These are phyloP conservation scores for Corchorus capsularis DNA, from an alignment of 345 rosid genomes.

Conservation along the genomic window DNA sequence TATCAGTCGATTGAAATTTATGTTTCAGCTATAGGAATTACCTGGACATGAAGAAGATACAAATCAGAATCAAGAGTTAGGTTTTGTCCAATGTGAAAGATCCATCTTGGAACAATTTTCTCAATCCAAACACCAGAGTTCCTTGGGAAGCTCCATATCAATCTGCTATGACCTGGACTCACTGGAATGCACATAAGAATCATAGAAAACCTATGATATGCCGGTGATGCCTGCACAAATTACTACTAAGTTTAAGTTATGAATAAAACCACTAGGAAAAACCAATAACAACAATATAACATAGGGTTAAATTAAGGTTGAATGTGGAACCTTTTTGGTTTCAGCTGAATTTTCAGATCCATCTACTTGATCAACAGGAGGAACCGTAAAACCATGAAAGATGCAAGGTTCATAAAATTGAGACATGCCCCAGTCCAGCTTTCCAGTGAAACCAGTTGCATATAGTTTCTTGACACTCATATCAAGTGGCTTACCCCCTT, in stretches of 20 bases:
- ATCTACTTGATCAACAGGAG: constrained; percentile 37
- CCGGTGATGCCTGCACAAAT: constrained; percentile 26
- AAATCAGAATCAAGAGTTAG: constrained; percentile 85
- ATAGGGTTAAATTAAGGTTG: background rate
- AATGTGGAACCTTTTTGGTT: constrained; percentile 41
- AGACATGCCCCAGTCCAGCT: constrained; percentile 61
- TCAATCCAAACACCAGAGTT: constrained; percentile 70
- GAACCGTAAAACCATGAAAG: constrained; percentile 51
- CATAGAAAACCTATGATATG: constrained; percentile 44
- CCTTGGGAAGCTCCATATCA: constrained; percentile 84
- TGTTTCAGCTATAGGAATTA: constrained; percentile 23
- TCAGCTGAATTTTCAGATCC: constrained; percentile 43
- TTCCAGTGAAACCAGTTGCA: constrained; percentile 53
- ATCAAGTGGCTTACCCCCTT: constrained; percentile 83
- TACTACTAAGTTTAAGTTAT: background rate
- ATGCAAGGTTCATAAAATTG: constrained; percentile 74
- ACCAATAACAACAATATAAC: background rate
- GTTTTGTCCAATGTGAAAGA: constrained; percentile 79
- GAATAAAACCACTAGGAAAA: background rate
- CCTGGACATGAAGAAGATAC: constrained; percentile 88
- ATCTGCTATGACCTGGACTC: constrained; percentile 85
- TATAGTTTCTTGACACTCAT: constrained; percentile 51
- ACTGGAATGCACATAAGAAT: constrained; percentile 85
- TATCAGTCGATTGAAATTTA: background rate
- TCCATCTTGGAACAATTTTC: constrained; percentile 78